Evolutionary conservation across 768 basidiomycete genomes (phyloP), one percentile per base, ranked within the genome.

Genomic region (Trametes meyenii): DNA sequence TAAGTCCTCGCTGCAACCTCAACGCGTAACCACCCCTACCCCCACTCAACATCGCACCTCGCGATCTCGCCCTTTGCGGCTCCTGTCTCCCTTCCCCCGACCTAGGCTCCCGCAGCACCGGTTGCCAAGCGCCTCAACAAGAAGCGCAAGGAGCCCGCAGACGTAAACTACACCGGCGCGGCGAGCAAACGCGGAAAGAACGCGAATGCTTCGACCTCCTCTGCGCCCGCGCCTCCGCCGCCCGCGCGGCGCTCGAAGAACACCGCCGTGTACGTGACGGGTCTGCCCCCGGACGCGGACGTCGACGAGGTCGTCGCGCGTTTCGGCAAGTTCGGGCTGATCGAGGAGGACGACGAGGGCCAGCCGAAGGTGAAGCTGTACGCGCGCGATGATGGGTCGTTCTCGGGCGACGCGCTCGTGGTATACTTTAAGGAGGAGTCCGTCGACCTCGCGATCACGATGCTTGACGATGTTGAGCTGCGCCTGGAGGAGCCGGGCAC

Each of bases 391-490:
- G 85, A 92, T 62, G 95, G 96, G 36, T 71, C 82, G 24, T 97
- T 98, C 75, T 97, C 85, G 67, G 96, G 97, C 40, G 96, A 98
- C 66, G 96, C 95, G 2, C 76, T 98, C 65, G 88, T 99, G 59
- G 94, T 98, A 36, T 99, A 92, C 75, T 96, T 98, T 81, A 97
- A 97, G 74, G 94, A 96, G 72, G 96, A 94, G 62, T 93, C 90
- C n/a, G 97, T 98, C 19, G 75, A 78, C 3, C 79, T 98, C 55
- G 96, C 96, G 10, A 70, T 92, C 63, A 89, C 81, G 66, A 79
- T 98, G 55, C 78, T 98, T 62, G 96, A 98, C 72, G 96, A 98
- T 61, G 92, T 92, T 1, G 95, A 97, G 72, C 77, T 99, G 62
- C 79, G 94, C 60, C 68, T 96, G 23, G 96, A 96, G 2, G 90